Evolutionary conservation across 2,329 filamentous ascomycete species (phyloP).

Genomic region (Teratosphaeria viscida): DNA sequence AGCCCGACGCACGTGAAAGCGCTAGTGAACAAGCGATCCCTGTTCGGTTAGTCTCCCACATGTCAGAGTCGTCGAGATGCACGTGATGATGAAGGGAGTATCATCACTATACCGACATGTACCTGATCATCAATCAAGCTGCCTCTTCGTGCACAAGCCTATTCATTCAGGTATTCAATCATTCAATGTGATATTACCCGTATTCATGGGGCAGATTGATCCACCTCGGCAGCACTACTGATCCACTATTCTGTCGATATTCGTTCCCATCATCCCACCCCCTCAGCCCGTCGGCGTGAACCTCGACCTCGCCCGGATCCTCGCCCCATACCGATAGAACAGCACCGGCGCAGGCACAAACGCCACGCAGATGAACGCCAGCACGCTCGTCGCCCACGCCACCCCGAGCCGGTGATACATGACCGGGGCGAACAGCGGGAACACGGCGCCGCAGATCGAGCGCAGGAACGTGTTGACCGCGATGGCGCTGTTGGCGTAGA

Average conservation of each 20-base stretch:
- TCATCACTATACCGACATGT: no score
- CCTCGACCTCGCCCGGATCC: constrained; percentile 13
- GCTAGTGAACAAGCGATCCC: background rate
- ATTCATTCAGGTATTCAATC: background rate
- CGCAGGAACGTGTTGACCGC: constrained; percentile 29
- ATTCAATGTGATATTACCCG: background rate
- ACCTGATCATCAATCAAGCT: no score
- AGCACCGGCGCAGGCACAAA: constrained; percentile 18
- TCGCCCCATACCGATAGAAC: constrained; percentile 19
- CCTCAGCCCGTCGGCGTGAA: constrained; percentile 6
- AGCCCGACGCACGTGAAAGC: background rate
- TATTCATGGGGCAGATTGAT: no score
- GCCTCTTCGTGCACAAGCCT: no score
- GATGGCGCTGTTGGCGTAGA: constrained; percentile 28
- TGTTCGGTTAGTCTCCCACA: background rate
- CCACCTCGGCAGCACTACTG: no score
- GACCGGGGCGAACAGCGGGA: constrained; percentile 25
- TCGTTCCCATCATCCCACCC: background rate
- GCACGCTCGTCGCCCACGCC: constrained; percentile 19
- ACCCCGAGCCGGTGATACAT: constrained; percentile 25
- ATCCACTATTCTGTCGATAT: background rate
- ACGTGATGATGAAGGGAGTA: background rate
- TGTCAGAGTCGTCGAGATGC: background rate
- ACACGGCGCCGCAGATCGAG: constrained; percentile 23
- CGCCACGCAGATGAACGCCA: constrained; percentile 23